Evolutionary conservation across 352 stramenopile genomes (phyloP).

Genomic region (Globisporangium polare): DNA sequence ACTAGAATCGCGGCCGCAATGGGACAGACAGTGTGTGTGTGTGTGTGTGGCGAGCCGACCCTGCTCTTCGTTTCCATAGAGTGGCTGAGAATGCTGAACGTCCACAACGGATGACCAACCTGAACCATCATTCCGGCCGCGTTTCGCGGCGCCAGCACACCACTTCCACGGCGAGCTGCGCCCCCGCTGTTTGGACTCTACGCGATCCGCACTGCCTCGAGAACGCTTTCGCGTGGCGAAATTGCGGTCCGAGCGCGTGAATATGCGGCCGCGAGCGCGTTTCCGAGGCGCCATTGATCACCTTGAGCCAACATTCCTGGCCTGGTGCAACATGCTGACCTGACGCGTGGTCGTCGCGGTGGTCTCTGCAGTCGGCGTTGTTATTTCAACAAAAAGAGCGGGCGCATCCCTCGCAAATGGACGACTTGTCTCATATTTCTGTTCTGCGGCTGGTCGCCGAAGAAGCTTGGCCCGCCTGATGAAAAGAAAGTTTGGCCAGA

Average conservation of each 20-base stretch:
- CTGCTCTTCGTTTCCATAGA: background rate
- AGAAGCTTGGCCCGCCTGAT: background rate
- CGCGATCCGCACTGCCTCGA: background rate
- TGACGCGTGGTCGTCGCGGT: background rate
- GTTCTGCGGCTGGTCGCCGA: background rate
- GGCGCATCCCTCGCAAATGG: background rate
- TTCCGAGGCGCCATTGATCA: slow-evolving; percentile 14
- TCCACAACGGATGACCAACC: background rate
- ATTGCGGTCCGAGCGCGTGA: background rate
- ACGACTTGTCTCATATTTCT: slow-evolving; percentile 2
- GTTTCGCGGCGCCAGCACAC: background rate
- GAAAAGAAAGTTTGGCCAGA: background rate
- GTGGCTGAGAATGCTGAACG: background rate
- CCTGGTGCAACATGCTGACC: background rate
- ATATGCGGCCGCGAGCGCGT: slow-evolving; percentile 1
- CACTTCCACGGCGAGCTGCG: background rate
- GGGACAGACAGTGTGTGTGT: background rate
- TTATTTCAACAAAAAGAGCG: slow-evolving; percentile 8
- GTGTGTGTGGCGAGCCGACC: too few relatives aligned
- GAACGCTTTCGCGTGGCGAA: slow-evolving; percentile 11
- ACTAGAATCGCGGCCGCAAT: background rate
- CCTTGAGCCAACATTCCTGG: background rate
- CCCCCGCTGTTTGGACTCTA: slow-evolving; percentile 16
- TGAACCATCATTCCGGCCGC: background rate
- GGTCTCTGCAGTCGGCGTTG: background rate